Conservation (phyloP, 2,329 filamentous ascomycete genomes). For the Sclerotinia trifoliorum region DNA sequence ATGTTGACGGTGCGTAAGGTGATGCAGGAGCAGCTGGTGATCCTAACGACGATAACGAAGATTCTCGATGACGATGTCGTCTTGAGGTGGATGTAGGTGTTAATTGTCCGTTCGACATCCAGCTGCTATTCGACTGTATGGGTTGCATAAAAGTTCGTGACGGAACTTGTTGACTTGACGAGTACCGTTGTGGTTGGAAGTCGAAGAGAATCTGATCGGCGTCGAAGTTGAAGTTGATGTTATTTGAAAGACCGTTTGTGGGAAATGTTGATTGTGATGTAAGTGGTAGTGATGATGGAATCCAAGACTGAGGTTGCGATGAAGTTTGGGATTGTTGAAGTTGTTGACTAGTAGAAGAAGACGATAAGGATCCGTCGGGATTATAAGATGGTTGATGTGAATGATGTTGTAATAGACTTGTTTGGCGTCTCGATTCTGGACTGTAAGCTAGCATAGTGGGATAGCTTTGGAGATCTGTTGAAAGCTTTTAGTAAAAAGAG, state of each 20-base stretch:
- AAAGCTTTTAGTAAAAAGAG: not conserved
- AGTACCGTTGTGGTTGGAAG: slow-evolving; percentile 29
- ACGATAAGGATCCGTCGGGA: not conserved
- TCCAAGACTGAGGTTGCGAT: not conserved
- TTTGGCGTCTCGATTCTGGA: slow-evolving; percentile 13
- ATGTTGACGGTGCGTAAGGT: slow-evolving; percentile 54
- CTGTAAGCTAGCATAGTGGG: slow-evolving; percentile 12
- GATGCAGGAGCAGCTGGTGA: slow-evolving; percentile 58
- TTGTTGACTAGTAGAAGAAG: not conserved
- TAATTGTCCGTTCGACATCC: slow-evolving; percentile 39
- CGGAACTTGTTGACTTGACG: slow-evolving; percentile 22
- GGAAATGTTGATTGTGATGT: slow-evolving; percentile 5
- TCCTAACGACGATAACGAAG: slow-evolving; percentile 59
- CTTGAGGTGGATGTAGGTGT: slow-evolving; percentile 39
- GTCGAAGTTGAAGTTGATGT: slow-evolving; percentile 30
- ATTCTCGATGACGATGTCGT: slow-evolving; percentile 54
- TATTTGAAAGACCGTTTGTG: slow-evolving; percentile 28
- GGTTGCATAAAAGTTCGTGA: slow-evolving; percentile 38
- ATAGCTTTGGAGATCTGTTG: slow-evolving; percentile 8
- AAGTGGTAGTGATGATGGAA: not conserved
- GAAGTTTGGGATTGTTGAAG: not conserved
- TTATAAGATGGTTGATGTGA: not conserved
- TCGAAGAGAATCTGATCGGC: slow-evolving; percentile 35
- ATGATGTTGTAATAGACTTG: slow-evolving; percentile 13
- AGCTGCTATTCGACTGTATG: slow-evolving; percentile 34